phyloP scores from a whole-genome alignment of 1,139 yeast species.

The Lodderomyces metapsilosis region DNA sequence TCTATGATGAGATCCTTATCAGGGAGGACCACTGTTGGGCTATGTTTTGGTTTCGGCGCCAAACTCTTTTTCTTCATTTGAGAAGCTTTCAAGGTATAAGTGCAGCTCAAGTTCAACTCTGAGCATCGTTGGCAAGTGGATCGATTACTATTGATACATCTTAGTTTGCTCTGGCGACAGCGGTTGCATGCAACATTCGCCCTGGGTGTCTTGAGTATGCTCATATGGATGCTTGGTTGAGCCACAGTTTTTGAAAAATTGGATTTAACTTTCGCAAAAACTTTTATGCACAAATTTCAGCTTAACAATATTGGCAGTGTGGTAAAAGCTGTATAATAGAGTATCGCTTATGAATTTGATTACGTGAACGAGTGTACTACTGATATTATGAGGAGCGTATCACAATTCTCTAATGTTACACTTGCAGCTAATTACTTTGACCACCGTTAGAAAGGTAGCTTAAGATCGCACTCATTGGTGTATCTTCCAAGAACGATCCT shows the following conservation, averaged over 20 bases:
- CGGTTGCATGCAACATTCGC: conserved; percentile 25
- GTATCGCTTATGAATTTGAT: too few relatives aligned
- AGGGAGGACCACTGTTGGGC: conserved; percentile 23
- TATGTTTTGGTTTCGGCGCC: conserved; percentile 3
- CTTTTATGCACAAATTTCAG: too few relatives aligned
- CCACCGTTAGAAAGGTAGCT: too few relatives aligned
- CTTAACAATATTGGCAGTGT: too few relatives aligned
- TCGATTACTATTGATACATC: conserved; percentile 19
- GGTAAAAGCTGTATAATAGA: too few relatives aligned
- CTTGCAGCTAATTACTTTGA: too few relatives aligned
- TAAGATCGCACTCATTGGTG: too few relatives aligned
- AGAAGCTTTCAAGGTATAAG: conserved; percentile 23
- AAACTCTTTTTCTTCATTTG: conserved; percentile 17
- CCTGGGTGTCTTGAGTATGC: conserved; percentile 9
- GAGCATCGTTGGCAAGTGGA: conserved; percentile 23
- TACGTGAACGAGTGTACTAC: too few relatives aligned
- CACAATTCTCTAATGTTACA: too few relatives aligned
- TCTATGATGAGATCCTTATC: conserved; percentile 23
- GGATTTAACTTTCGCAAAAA: too few relatives aligned
- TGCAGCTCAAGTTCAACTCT: conserved; percentile 19
- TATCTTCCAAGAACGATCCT: too few relatives aligned
- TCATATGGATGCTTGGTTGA: conserved; percentile 1
- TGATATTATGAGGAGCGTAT: too few relatives aligned
- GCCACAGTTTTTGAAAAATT: not conserved
- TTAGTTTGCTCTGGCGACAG: conserved; percentile 24